Evolutionary conservation across 371 early-diverging fungal species (phyloP).

Genomic region (Mortierella sp.): DNA sequence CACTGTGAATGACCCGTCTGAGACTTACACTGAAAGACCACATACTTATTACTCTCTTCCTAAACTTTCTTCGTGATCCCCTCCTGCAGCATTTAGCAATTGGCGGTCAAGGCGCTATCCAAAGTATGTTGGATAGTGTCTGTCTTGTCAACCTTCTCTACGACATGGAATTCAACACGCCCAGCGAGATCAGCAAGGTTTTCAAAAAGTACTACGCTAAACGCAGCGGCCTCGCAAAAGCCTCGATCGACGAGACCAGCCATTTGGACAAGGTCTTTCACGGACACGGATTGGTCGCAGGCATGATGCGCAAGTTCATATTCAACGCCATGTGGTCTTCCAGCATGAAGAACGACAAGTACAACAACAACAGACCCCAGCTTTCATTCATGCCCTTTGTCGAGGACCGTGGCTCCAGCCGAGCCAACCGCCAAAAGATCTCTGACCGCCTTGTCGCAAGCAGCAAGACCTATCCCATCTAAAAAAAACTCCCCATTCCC

Average conservation of each 20-base stretch:
- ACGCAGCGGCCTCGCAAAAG: slow-evolving; percentile 23
- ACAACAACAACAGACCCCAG: slow-evolving; percentile 48
- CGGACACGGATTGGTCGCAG: slow-evolving; percentile 31
- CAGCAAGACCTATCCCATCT: slow-evolving; percentile 13
- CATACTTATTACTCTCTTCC: background rate
- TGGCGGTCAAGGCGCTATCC: slow-evolving; percentile 36
- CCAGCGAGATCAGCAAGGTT: slow-evolving; percentile 35
- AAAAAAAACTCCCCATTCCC: background rate
- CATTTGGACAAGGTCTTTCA: slow-evolving; percentile 43
- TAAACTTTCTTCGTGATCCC: background rate
- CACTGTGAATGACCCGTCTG: background rate
- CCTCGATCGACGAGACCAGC: slow-evolving; percentile 32
- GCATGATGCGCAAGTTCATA: slow-evolving; percentile 36
- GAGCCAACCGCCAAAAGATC: slow-evolving; percentile 41
- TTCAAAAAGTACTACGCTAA: slow-evolving; percentile 50
- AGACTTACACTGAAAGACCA: no score
- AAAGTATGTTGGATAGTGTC: slow-evolving; percentile 39
- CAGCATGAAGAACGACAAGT: slow-evolving; percentile 43
- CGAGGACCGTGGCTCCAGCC: slow-evolving; percentile 35
- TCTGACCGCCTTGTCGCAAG: slow-evolving; percentile 20
- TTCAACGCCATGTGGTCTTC: slow-evolving; percentile 39
- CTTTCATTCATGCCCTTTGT: slow-evolving; percentile 51
- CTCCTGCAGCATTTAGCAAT: slow-evolving; percentile 19
- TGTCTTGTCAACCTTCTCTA: slow-evolving; percentile 49
- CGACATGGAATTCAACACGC: slow-evolving; percentile 52